Evolutionary conservation across 148 eudicot species (phyloP), one percentile per base, ranked within the genome.

Genomic region (Camellia japonica): DNA sequence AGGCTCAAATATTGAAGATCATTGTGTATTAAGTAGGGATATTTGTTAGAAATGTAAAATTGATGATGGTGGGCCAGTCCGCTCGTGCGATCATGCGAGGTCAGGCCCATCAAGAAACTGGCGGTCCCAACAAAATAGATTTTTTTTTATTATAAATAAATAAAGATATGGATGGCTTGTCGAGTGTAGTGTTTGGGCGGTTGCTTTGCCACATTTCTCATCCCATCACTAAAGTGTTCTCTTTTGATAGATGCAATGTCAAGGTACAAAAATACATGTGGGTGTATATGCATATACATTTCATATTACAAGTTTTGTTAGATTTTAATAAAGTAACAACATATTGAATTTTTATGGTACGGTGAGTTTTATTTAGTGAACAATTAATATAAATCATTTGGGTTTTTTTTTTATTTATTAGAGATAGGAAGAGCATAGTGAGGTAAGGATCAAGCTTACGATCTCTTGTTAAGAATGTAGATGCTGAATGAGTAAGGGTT

Each of bases 71-170:
- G 85, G 88, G 88, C 70, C 85, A 85, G 64, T 56, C 90, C 86
- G 85, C 88, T 87, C 91, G 91, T 89, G 89, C 84, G 86, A 67
- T 70, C 84, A 87, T 84, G 88, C 75, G 76, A 82, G 67, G 10
- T 30, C 23, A 78, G 90, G 88, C 87, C 90, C 90, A 87, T 75
- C 16, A 16, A 5, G 7, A 30, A 30, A 30, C 38, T 30, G 38
- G 38, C 38, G 38, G 38, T 30, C 38, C 38, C 38, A 30, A 30
- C 38, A 30, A 30, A 30, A 30, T 30, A 30, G 38, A 30, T 30
- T 30, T 30, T 30, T 30, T 30, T 30, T 30, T 30, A 0, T 30
- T 1, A 30, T 30, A 30, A 30, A 30, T 0, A 30, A 30, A 30
- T 30, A 30, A 30, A 30, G 38, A 30, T 30, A 30, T 30, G 38